Evolutionary conservation across 345 rosid species (phyloP).

Genomic region (Eucalyptus rudis): DNA sequence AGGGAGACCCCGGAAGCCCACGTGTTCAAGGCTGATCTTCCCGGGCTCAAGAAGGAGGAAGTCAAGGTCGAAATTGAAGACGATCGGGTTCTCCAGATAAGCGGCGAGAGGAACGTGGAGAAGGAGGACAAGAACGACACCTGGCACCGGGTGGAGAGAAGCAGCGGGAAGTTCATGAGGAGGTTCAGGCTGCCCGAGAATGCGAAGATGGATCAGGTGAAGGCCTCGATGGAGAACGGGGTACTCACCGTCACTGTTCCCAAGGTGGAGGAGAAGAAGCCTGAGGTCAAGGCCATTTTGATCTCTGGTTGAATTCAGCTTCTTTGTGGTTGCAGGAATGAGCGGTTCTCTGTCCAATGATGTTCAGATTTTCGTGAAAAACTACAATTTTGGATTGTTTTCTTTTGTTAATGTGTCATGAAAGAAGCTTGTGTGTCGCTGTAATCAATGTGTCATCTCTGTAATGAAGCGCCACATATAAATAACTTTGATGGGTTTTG

Average conservation of each 20-base stretch:
- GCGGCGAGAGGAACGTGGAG: slow-evolving; percentile 6
- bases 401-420: too few relatives aligned
- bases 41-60: slow-evolving; percentile 8
- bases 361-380: neutral
- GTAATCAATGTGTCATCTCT: neutral
- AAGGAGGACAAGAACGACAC: slow-evolving; percentile 8
- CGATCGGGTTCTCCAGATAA: slow-evolving; percentile 3
- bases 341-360: neutral
- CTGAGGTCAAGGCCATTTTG: neutral
- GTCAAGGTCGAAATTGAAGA: slow-evolving; percentile 6
- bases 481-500: neutral
- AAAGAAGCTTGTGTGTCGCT: too few relatives aligned
- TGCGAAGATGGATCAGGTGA: slow-evolving; percentile 1
- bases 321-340: neutral
- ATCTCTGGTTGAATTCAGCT: neutral
- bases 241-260: slow-evolving; percentile 9
- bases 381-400: too few relatives aligned
- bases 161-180: slow-evolving; percentile 8
- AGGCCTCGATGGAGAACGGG: slow-evolving; percentile 5
- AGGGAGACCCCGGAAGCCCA: slow-evolving; percentile 8
- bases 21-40: slow-evolving; percentile 7
- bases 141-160: slow-evolving; percentile 9
- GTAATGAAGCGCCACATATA: neutral
- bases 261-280: neutral
- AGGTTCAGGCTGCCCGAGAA: slow-evolving; percentile 3